Base-by-base conservation (phyloP, 75 land plant genomes). In the Selaginella moellendorffii region DNA sequence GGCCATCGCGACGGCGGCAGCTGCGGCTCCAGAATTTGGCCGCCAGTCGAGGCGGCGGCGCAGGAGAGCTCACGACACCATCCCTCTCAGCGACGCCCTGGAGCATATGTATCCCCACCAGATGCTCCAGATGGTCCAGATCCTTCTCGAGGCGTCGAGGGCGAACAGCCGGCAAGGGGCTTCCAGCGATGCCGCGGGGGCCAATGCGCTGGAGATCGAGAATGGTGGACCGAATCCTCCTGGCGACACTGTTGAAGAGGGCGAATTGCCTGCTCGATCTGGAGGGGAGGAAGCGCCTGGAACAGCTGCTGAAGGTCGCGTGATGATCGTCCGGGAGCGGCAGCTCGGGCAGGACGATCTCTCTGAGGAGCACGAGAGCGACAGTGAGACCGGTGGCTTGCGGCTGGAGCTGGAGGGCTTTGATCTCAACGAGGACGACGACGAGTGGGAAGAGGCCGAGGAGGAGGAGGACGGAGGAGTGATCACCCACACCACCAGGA, bases 381-480 rank as follows among this genome's bases (percentile, higher is more conserved):
- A 36, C 10, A 36, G 46, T 36, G 46, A 36, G 46, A 36, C 46
- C 10, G 46, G 46, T 5, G 46, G 46, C 46, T 14, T 36, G 10
- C 46, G 46, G 46, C 14, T 36, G 46, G 46, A 36, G 46, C 46
- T 36, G 10, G 46, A 36, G 46, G 5, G 10, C 14, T 36, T 36
- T 36, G 46, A 36, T 36, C 46, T 36, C 14, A 36, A 36, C 46
- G 46, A 36, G 46, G 14, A 36, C 14, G 46, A 54, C 51, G 79
- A 74, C 19, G 83, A 77, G 61, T 73, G 74, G 30, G 83, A 81
- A 54, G 77, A 79, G 83, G 83, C 74, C 64, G 83, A 77, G 29
- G 72, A 74, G 0, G 76, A 72, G 54, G 82, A 28, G 0, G 31
- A 74, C 2, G 54, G 61, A 22, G 71, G 70, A 36, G 82, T 72